Evolutionary conservation across 495 filamentous ascomycete species (phyloP).

Genomic region (Elasticomyces elasticus): DNA sequence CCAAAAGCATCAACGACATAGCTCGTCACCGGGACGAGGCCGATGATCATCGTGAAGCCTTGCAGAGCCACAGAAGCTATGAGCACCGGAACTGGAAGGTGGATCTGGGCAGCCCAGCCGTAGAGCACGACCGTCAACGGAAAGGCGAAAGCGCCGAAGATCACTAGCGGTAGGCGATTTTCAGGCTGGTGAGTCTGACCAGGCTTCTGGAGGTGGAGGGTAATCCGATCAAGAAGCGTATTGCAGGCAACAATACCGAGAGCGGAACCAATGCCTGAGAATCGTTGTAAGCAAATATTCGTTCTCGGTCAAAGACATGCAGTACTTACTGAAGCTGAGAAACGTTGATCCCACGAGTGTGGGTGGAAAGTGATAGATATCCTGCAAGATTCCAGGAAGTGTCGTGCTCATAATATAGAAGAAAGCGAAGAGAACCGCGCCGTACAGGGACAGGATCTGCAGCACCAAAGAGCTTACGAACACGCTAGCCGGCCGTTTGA

Average conservation of each 20-base stretch:
- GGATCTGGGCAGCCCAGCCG: slow-evolving; percentile 39
- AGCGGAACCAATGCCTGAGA: slow-evolving; percentile 40
- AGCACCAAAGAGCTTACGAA: slow-evolving; percentile 41
- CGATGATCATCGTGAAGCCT: slow-evolving; percentile 35
- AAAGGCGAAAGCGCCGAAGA: slow-evolving; percentile 33
- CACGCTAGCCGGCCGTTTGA: slow-evolving; percentile 40
- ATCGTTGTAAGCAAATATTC: not conserved
- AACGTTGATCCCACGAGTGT: slow-evolving; percentile 39
- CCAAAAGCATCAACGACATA: slow-evolving; percentile 52
- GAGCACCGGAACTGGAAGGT: slow-evolving; percentile 33
- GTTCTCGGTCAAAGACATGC: not conserved
- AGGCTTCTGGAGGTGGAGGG: slow-evolving; percentile 34
- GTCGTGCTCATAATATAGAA: slow-evolving; percentile 47
- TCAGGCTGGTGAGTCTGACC: slow-evolving; percentile 31
- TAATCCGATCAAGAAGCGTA: slow-evolving; percentile 41
- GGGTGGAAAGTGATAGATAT: slow-evolving; percentile 39
- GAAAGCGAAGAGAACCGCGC: slow-evolving; percentile 40
- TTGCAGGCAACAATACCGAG: slow-evolving; percentile 31
- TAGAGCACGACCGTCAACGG: slow-evolving; percentile 39
- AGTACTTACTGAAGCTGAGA: slow-evolving; percentile 42
- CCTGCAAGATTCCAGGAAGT: slow-evolving; percentile 41
- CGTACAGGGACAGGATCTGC: slow-evolving; percentile 41
- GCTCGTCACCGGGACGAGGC: slow-evolving; percentile 40
- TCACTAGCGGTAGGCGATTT: slow-evolving; percentile 41
- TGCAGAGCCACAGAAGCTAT: slow-evolving; percentile 33